A percentile compares a stretch with the other conserved stretches of the same genome.
Conservation (phyloP, 257 asterid species). For the Solanum virginianum region DNA sequence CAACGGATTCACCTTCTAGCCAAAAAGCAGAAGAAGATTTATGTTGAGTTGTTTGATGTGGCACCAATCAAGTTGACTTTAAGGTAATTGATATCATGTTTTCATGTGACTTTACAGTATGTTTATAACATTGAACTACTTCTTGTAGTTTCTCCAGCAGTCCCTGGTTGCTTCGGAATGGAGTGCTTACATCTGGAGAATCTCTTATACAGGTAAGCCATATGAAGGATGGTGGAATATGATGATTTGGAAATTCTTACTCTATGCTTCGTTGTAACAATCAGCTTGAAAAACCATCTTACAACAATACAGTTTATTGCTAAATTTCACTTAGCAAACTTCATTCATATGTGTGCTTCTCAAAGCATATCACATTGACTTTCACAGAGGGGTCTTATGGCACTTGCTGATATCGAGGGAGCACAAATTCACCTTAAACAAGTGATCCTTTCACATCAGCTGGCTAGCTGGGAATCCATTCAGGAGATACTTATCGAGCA, state of each 20-base stretch:
- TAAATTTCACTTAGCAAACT: neutral
- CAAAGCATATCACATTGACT: conserved; percentile 9
- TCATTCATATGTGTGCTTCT: neutral
- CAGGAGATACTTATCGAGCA: conserved; percentile 78
- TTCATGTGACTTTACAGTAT: neutral
- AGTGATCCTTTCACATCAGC: conserved; percentile 72
- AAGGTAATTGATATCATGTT: conserved; percentile 29
- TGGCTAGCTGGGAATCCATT: conserved; percentile 94
- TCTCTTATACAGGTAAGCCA: conserved; percentile 68
- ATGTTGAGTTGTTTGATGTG: conserved; percentile 74
- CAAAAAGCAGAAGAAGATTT: conserved; percentile 67
- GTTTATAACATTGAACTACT: conserved; percentile 12
- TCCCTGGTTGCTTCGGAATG: conserved; percentile 90
- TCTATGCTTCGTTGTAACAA: neutral
- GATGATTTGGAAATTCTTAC: neutral
- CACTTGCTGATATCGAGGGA: conserved; percentile 98
- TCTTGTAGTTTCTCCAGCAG: conserved; percentile 83
- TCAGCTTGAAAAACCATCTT: neutral
- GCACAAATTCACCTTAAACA: conserved; percentile 83
- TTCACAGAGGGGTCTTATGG: conserved; percentile 88
- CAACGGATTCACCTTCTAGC: conserved; percentile 74
- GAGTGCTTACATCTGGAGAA: conserved; percentile 84
- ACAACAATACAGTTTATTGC: neutral
- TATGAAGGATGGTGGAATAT: neutral
- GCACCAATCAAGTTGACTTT: conserved; percentile 74